phyloP scores from a whole-genome alignment of 495 filamentous ascomycete species.

The Aspergillus biplanus region DNA sequence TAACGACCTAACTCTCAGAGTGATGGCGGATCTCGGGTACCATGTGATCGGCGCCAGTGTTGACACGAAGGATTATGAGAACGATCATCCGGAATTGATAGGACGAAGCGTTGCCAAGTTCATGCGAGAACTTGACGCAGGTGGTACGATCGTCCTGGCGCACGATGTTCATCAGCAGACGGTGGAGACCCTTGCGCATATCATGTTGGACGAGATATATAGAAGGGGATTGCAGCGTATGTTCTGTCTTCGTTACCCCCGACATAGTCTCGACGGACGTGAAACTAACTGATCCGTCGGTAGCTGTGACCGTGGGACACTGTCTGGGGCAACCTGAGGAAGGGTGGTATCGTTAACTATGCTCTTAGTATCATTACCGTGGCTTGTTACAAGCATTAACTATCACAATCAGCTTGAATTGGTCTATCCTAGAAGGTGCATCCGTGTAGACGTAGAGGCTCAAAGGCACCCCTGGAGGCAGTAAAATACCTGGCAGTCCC shows the following conservation, averaged over 20 bases:
- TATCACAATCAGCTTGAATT: neutral
- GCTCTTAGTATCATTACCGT: conserved; percentile 5
- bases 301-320: conserved; percentile 69
- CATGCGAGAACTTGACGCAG: conserved; percentile 30
- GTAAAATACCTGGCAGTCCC: too few relatives aligned
- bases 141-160: conserved; percentile 43
- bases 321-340: conserved; percentile 69
- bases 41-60: conserved; percentile 49
- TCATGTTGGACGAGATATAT: conserved; percentile 41
- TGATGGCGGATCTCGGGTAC: conserved; percentile 46
- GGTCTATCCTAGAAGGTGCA: neutral
- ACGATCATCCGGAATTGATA: conserved; percentile 37
- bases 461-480: too few relatives aligned
- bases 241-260: conserved; percentile 13
- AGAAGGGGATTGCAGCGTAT: conserved; percentile 37
- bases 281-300: conserved; percentile 8
- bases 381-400: neutral
- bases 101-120: conserved; percentile 38
- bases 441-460: too few relatives aligned
- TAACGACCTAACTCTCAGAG: conserved; percentile 31
- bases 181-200: conserved; percentile 37
- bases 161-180: conserved; percentile 52
- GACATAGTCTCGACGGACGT: neutral
- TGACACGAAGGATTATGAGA: conserved; percentile 50
- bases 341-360: conserved; percentile 61